Evolutionary conservation across 2,329 filamentous ascomycete genomes (phyloP).

Genomic region (Cladophialophora carrionii): DNA sequence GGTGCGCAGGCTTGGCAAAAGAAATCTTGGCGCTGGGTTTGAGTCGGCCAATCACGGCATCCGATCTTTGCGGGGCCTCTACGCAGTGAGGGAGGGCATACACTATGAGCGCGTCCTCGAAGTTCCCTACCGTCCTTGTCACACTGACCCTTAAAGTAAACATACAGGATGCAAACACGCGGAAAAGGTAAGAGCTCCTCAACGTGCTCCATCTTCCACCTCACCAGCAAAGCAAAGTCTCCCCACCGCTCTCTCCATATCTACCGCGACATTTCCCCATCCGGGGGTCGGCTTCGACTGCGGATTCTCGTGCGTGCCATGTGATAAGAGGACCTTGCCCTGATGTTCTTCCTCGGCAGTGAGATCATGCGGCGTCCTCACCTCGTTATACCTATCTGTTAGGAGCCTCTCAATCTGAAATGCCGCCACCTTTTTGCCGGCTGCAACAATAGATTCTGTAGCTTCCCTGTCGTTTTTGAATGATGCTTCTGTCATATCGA

Average conservation of each 20-base stretch:
- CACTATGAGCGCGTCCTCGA: background rate
- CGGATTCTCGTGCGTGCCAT: slow-evolving; percentile 10
- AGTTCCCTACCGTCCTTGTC: background rate
- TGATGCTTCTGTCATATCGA: slow-evolving; percentile 19
- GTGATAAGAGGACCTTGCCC: slow-evolving; percentile 26
- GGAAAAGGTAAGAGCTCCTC: background rate
- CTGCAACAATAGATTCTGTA: slow-evolving; percentile 23
- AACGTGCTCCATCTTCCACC: background rate
- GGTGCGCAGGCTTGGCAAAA: slow-evolving; percentile 34
- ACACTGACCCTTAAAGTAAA: background rate
- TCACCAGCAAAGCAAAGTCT: slow-evolving; percentile 27
- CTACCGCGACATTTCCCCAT: slow-evolving; percentile 29
- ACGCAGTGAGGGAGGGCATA: too few species aligned
- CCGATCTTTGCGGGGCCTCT: background rate
- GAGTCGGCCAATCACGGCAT: slow-evolving; percentile 9
- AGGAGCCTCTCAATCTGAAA: slow-evolving; percentile 26
- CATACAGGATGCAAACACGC: background rate
- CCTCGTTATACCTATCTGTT: slow-evolving; percentile 27
- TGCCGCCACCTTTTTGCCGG: slow-evolving; percentile 23
- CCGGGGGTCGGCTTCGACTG: slow-evolving; percentile 19
- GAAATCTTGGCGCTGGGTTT: slow-evolving; percentile 27
- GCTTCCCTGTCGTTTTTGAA: slow-evolving; percentile 28
- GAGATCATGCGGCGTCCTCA: slow-evolving; percentile 14
- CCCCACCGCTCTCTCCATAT: slow-evolving; percentile 26
- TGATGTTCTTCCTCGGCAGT: slow-evolving; percentile 27